Conservation (phyloP, 257 asterid species). For the Marsdenia floribunda region DNA sequence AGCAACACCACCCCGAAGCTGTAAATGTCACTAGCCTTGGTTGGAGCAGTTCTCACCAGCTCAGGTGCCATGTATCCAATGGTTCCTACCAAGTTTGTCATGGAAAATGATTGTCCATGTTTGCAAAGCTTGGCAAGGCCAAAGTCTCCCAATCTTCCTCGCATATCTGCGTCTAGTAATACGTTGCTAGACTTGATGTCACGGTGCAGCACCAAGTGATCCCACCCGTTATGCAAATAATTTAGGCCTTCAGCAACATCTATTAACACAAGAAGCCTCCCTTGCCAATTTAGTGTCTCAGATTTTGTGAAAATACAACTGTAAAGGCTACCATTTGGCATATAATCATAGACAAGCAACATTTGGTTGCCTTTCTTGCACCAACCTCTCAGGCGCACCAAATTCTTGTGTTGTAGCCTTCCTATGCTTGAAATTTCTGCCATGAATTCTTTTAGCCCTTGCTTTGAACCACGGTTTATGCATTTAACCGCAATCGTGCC, state of each 20-base stretch:
- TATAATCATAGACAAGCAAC: slow-evolving; percentile 18
- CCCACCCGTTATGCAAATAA: slow-evolving; percentile 24
- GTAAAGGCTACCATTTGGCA: slow-evolving; percentile 21
- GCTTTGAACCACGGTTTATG: slow-evolving; percentile 11
- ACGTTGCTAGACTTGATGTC: slow-evolving; percentile 23
- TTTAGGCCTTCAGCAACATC: slow-evolving; percentile 18
- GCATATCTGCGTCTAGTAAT: slow-evolving; percentile 10
- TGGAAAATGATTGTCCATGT: slow-evolving; percentile 7
- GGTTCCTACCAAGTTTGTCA: slow-evolving; percentile 17
- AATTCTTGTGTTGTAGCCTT: slow-evolving; percentile 22
- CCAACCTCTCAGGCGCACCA: slow-evolving; percentile 20
- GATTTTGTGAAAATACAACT: slow-evolving; percentile 5
- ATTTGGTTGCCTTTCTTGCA: slow-evolving; percentile 19
- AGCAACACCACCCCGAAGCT: slow-evolving; percentile 19
- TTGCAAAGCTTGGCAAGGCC: slow-evolving; percentile 17
- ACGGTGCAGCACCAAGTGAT: slow-evolving; percentile 15
- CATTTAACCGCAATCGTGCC: slow-evolving; percentile 16
- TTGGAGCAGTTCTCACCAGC: slow-evolving; percentile 13
- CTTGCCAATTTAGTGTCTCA: slow-evolving; percentile 8
- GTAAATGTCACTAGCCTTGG: slow-evolving; percentile 18
- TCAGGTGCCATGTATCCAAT: slow-evolving; percentile 25
- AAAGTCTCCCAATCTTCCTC: slow-evolving; percentile 18
- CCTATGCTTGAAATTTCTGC: slow-evolving; percentile 23
- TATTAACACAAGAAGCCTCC: slow-evolving; percentile 12
- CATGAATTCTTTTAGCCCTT: slow-evolving; percentile 20